A percentile compares a stretch with the other conserved stretches of the same genome.
phyloP scores from a whole-genome alignment of 306 rosid species.

The Aeschynomene evenia region DNA sequence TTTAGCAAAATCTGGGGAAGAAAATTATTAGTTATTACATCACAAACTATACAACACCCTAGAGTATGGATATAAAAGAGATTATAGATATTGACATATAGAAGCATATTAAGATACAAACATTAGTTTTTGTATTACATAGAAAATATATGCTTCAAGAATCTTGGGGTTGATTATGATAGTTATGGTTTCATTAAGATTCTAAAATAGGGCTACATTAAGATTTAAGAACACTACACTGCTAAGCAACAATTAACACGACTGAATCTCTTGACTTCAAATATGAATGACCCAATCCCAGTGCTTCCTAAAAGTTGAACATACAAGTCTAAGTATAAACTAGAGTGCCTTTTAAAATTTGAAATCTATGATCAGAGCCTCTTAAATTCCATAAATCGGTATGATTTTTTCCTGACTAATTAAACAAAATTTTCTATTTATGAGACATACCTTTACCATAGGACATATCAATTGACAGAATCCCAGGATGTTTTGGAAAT shows the following conservation, averaged over 20 bases:
- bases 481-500: constrained; percentile 65
- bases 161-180: neutral
- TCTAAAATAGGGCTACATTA: neutral
- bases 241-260: neutral
- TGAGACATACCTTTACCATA: constrained; percentile 45
- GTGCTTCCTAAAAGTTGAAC: no score
- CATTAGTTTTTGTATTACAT: neutral
- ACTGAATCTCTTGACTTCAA: neutral
- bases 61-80: neutral
- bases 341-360: no score
- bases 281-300: neutral
- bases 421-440: neutral
- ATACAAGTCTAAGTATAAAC: no score
- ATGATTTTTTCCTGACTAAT: neutral
- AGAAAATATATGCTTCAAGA: neutral
- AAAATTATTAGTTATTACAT: constrained; percentile 7
- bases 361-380: no score
- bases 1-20: constrained; percentile 53
- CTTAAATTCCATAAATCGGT: no score
- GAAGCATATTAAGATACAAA: neutral
- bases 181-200: neutral
- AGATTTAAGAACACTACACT: neutral
- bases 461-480: constrained; percentile 63
- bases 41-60: neutral
- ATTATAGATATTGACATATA: neutral